Evolutionary conservation across 2,329 filamentous ascomycete genomes (phyloP).

Genomic region (Monilinia vaccinii-corymbosi): DNA sequence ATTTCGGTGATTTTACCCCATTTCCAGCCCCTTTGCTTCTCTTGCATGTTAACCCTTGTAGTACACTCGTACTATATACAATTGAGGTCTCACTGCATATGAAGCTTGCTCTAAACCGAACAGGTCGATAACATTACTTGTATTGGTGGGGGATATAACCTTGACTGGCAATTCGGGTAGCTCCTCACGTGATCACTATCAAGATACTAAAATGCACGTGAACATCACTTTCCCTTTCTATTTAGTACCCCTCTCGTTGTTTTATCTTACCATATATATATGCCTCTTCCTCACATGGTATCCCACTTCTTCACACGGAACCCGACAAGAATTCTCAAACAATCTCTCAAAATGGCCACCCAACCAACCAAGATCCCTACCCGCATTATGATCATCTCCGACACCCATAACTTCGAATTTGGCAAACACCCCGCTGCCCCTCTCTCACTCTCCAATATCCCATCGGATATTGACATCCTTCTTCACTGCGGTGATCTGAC

Average conservation of each 20-base stretch:
- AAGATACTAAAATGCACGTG: too few relatives aligned
- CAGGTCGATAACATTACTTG: too few relatives aligned
- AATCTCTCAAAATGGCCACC: background rate
- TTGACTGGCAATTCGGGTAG: too few relatives aligned
- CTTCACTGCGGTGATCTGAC: constrained; percentile 34
- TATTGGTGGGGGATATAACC: too few relatives aligned
- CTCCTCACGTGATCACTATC: too few relatives aligned
- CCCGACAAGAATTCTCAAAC: background rate
- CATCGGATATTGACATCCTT: constrained; percentile 26
- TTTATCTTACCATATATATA: background rate
- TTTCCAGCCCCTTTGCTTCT: too few relatives aligned
- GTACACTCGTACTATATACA: too few relatives aligned
- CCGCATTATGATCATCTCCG: constrained; percentile 25
- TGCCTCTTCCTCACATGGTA: background rate
- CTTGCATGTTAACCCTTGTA: too few relatives aligned
- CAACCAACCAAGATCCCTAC: constrained; percentile 14
- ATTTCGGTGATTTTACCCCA: too few relatives aligned
- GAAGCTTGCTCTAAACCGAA: too few relatives aligned
- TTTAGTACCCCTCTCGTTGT: background rate
- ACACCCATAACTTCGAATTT: constrained; percentile 25
- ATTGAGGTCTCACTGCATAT: too few relatives aligned
- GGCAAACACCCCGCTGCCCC: constrained; percentile 15
- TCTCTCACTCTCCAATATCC: constrained; percentile 24
- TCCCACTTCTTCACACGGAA: background rate
- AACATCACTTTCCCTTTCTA: background rate